Evolutionary conservation across 495 filamentous ascomycete species (phyloP).

Genomic region (Chlorociboria aeruginascens): DNA sequence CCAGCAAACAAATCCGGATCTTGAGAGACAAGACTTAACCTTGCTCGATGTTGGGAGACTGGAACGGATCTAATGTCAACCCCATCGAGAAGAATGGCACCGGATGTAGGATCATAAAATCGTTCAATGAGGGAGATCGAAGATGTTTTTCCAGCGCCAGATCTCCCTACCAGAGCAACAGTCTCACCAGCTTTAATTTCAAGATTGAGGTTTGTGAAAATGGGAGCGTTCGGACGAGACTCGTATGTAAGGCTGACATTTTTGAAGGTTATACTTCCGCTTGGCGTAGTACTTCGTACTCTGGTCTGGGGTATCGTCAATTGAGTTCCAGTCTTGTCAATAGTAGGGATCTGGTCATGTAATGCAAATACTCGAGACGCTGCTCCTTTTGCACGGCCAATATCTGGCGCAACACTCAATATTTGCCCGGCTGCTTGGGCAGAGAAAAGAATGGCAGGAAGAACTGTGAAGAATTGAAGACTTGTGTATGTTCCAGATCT

Average conservation of each 20-base stretch:
- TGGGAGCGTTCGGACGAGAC: slow-evolving; percentile 26
- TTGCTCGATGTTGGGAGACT: slow-evolving; percentile 6
- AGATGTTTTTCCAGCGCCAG: slow-evolving; percentile 46
- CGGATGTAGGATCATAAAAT: slow-evolving; percentile 34
- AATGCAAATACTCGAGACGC: slow-evolving; percentile 12
- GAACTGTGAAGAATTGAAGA: slow-evolving; percentile 54
- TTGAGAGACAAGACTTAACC: slow-evolving; percentile 34
- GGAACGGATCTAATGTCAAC: slow-evolving; percentile 27
- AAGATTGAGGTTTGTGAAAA: slow-evolving; percentile 31
- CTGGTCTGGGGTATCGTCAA: not conserved
- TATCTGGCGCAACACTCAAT: slow-evolving; percentile 41
- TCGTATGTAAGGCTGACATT: slow-evolving; percentile 38
- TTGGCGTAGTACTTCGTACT: not conserved
- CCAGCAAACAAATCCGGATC: slow-evolving; percentile 38
- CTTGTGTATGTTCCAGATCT: slow-evolving; percentile 41
- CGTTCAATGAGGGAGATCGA: slow-evolving; percentile 35
- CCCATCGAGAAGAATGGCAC: slow-evolving; percentile 36
- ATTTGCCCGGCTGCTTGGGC: slow-evolving; percentile 55
- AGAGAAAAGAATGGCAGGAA: slow-evolving; percentile 48
- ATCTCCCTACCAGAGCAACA: slow-evolving; percentile 46
- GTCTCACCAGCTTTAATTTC: slow-evolving; percentile 33
- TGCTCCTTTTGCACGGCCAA: slow-evolving; percentile 11
- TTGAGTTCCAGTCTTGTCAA: not conserved
- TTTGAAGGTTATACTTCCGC: slow-evolving; percentile 19
- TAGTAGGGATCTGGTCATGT: slow-evolving; percentile 13